These are phyloP conservation scores for Colletotrichum nymphaeae DNA, from an alignment of 2,329 filamentous ascomycete species.

Conservation along the genomic window DNA sequence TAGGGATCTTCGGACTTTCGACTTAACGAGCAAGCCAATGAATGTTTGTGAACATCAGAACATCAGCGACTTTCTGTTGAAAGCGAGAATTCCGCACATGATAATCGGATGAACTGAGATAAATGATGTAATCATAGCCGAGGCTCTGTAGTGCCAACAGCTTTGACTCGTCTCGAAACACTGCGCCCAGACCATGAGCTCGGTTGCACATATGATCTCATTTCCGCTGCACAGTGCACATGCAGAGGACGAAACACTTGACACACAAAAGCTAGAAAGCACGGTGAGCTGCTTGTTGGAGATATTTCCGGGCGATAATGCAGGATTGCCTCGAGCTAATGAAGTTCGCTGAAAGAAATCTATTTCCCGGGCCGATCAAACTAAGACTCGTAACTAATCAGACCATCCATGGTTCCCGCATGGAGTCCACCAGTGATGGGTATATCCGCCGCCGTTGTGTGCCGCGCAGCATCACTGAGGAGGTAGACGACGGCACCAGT, in stretches of 20 bases:
- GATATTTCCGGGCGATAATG: neutral
- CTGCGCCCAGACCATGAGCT: neutral
- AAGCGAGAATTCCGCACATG: neutral
- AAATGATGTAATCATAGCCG: conserved; percentile 2
- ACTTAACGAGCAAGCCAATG: too few relatives aligned
- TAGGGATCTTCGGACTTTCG: neutral
- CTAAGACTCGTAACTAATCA: neutral
- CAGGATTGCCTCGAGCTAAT: neutral
- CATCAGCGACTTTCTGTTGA: too few relatives aligned
- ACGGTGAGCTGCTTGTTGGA: too few relatives aligned
- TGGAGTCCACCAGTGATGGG: conserved; percentile 47
- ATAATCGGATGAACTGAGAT: conserved; percentile 9
- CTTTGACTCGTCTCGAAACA: neutral
- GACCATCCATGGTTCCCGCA: neutral
- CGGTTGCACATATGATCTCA: neutral
- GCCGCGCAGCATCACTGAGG: conserved; percentile 60
- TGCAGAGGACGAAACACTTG: neutral
- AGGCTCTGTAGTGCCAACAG: neutral
- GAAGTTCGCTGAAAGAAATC: neutral
- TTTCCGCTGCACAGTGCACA: neutral
- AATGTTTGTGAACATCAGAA: too few relatives aligned
- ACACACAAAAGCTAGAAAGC: neutral
- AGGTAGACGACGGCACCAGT: conserved; percentile 68
- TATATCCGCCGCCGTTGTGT: conserved; percentile 63
- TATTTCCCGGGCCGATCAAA: neutral